Evolutionary conservation across 2,329 filamentous ascomycete genomes (phyloP).

Genomic region (Penicillium sp.): DNA sequence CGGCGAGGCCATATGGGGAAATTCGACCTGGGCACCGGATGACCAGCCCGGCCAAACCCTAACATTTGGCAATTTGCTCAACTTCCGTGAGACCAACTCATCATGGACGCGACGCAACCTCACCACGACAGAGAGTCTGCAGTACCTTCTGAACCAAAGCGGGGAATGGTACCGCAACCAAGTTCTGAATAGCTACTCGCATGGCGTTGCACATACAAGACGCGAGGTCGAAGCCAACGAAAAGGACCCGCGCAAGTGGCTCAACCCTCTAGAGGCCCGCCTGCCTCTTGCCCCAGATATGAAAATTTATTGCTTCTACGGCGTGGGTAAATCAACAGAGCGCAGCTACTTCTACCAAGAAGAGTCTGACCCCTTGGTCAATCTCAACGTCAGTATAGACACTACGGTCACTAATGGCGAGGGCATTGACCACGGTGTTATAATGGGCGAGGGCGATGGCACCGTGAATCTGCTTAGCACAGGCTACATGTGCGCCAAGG

Average conservation of each 20-base stretch:
- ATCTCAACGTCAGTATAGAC: slow-evolving; percentile 54
- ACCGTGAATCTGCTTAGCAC: slow-evolving; percentile 90
- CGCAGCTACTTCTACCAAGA: slow-evolving; percentile 86
- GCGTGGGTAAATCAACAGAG: slow-evolving; percentile 88
- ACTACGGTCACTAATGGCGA: slow-evolving; percentile 49
- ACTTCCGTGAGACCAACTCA: slow-evolving; percentile 70
- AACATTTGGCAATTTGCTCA: slow-evolving; percentile 78
- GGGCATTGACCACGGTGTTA: slow-evolving; percentile 76
- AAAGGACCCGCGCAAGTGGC: slow-evolving; percentile 77
- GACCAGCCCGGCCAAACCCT: slow-evolving; percentile 70
- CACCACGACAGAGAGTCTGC: slow-evolving; percentile 73
- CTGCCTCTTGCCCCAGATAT: slow-evolving; percentile 82
- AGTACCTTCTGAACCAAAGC: slow-evolving; percentile 73
- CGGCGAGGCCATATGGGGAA: slow-evolving; percentile 93
- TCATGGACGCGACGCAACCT: slow-evolving; percentile 67
- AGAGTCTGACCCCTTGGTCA: slow-evolving; percentile 64
- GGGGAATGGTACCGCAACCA: slow-evolving; percentile 83
- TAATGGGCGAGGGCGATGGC: slow-evolving; percentile 93
- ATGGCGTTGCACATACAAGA: slow-evolving; percentile 77
- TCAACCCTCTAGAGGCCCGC: slow-evolving; percentile 91
- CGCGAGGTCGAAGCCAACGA: slow-evolving; percentile 81
- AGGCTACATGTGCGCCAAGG: slow-evolving; percentile 95
- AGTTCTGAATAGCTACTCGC: slow-evolving; percentile 74
- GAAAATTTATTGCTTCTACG: slow-evolving; percentile 98
- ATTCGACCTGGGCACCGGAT: slow-evolving; percentile 81